Evolutionary conservation across 2,329 filamentous ascomycete genomes (phyloP).

Genomic region (Ambrosiella xylebori): DNA sequence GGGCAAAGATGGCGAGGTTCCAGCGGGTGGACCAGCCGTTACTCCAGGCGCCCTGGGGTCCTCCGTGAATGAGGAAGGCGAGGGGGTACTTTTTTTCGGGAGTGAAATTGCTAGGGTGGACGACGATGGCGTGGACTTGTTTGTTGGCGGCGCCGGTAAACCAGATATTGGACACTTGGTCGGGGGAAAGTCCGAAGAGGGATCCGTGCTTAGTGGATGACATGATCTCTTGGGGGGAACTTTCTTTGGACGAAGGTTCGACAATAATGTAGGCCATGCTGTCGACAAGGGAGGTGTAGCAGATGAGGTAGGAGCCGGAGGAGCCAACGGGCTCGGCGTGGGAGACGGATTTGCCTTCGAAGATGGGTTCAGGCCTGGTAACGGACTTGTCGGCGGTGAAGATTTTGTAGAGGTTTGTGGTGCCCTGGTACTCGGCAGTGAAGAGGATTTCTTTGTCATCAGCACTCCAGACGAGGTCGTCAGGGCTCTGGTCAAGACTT

Average conservation of each 20-base stretch:
- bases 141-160: slow-evolving; percentile 35
- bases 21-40: slow-evolving; percentile 68
- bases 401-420: slow-evolving; percentile 43
- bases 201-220: slow-evolving; percentile 49
- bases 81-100: slow-evolving; percentile 58
- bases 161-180: slow-evolving; percentile 45
- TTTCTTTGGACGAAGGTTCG: slow-evolving; percentile 23
- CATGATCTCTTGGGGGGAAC: slow-evolving; percentile 27
- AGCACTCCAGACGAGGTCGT: slow-evolving; percentile 37
- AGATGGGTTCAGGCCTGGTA: slow-evolving; percentile 31
- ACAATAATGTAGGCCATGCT: slow-evolving; percentile 52
- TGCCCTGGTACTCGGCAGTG: slow-evolving; percentile 54
- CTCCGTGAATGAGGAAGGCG: slow-evolving; percentile 66
- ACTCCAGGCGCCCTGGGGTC: slow-evolving; percentile 59
- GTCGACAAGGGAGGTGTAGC: slow-evolving; percentile 51
- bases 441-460: slow-evolving; percentile 50
- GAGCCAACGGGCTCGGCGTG: slow-evolving; percentile 35
- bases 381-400: slow-evolving; percentile 33
- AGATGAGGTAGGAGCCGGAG: slow-evolving; percentile 39
- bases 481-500: slow-evolving; percentile 40
- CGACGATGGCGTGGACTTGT: slow-evolving; percentile 48
- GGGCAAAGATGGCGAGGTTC: slow-evolving; percentile 74
- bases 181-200: slow-evolving; percentile 45
- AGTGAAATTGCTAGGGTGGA: slow-evolving; percentile 49
- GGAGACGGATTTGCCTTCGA: slow-evolving; percentile 35